These are phyloP conservation scores for Paramecium caudatum DNA, from an alignment of 73 alveolate species.

Conservation along the genomic window DNA sequence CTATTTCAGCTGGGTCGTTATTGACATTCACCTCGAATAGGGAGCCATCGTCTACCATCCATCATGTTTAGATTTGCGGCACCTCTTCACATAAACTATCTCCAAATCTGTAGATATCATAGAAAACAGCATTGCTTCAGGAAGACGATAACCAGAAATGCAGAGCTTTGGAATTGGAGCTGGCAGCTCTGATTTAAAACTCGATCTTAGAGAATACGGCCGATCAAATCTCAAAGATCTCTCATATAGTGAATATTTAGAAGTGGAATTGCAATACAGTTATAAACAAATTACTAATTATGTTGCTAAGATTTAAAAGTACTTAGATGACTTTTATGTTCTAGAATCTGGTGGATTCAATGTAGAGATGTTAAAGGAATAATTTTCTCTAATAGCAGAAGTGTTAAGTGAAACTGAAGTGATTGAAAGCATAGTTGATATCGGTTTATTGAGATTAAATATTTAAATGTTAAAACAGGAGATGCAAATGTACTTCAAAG, in stretches of 20 bases:
- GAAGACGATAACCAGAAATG: not conserved
- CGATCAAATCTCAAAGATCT: not conserved
- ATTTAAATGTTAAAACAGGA: not conserved
- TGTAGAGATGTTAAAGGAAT: not conserved
- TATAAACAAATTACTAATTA: not conserved
- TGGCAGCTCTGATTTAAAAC: not conserved
- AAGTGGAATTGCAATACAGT: not conserved
- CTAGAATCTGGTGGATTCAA: not conserved
- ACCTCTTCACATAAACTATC: not conserved
- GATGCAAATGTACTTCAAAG: not conserved
- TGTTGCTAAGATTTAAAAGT: not conserved
- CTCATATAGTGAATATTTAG: not conserved
- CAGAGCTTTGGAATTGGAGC: not conserved
- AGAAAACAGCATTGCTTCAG: not conserved
- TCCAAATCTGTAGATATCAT: not conserved
- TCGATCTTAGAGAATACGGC: slow-evolving; percentile 21
- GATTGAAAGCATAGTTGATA: not conserved
- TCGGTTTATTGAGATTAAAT: slow-evolving; percentile 19
- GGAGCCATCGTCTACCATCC: not conserved
- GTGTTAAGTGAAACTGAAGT: not conserved
- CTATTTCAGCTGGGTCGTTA: not conserved
- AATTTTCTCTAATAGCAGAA: not conserved
- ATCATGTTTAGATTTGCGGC: not conserved
- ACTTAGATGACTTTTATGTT: not conserved
- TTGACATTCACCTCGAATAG: not conserved